These are phyloP conservation scores for Hypoxylon crocopeplum DNA, from an alignment of 495 filamentous ascomycete genomes.

Conservation along the genomic window DNA sequence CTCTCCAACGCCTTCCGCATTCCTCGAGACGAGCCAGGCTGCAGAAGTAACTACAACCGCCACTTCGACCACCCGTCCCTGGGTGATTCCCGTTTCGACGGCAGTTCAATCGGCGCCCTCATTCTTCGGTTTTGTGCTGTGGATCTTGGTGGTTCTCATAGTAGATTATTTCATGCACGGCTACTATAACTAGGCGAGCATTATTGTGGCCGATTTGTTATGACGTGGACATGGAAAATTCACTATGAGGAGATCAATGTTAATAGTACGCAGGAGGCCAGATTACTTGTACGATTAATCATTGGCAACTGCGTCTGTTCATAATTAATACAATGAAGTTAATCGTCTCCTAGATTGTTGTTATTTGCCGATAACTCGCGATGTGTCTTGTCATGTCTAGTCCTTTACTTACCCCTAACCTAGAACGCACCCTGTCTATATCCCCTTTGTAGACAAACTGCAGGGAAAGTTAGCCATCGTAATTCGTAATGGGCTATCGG, in stretches of 20 bases:
- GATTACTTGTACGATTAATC: conserved; percentile 8
- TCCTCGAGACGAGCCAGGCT: conserved; percentile 17
- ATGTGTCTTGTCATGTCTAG: too few relatives aligned
- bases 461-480: too few relatives aligned
- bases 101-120: conserved; percentile 20
- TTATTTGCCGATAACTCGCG: not conserved
- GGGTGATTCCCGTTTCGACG: conserved; percentile 34
- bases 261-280: conserved; percentile 2
- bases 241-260: conserved; percentile 13
- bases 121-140: conserved; percentile 37
- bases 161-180: conserved; percentile 38
- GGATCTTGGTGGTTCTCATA: conserved; percentile 33
- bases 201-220: conserved; percentile 15
- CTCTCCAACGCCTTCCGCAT: conserved; percentile 12
- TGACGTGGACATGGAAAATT: conserved; percentile 1
- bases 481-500: too few relatives aligned
- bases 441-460: too few relatives aligned
- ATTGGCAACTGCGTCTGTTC: conserved; percentile 13
- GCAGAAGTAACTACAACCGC: conserved; percentile 22
- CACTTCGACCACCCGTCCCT: conserved; percentile 32
- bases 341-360: not conserved
- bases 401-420: too few relatives aligned
- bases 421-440: too few relatives aligned
- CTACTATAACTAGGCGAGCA: conserved; percentile 27
- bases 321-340: conserved; percentile 5